Conservation (phyloP, 257 asterid genomes). For the Fraxinus pennsylvanica region DNA sequence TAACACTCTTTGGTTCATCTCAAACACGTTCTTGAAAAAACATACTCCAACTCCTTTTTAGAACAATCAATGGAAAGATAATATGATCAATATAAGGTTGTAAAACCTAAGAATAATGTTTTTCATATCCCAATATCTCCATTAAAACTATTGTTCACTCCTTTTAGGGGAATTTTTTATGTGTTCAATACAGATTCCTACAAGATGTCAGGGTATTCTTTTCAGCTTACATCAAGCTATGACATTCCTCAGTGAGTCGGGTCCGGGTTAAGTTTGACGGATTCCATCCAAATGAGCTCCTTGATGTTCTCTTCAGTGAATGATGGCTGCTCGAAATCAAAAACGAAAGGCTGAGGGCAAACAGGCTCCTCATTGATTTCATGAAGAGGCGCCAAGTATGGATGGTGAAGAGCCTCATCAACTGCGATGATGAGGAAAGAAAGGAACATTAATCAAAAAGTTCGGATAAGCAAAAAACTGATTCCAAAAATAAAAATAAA, state of each 20-base stretch:
- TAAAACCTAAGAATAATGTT: conserved; percentile 26
- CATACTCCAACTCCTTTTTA: conserved; percentile 33
- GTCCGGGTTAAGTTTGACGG: conserved; percentile 81
- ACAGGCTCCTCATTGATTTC: conserved; percentile 92
- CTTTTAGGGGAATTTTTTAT: conserved; percentile 2
- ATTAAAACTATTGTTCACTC: conserved; percentile 29
- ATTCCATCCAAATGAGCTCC: conserved; percentile 94
- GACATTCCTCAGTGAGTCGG: conserved; percentile 60
- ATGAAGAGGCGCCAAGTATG: conserved; percentile 90
- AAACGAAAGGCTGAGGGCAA: conserved; percentile 73
- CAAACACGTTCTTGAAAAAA: not conserved
- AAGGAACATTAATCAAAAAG: not conserved
- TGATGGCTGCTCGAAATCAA: conserved; percentile 93
- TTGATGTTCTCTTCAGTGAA: conserved; percentile 89
- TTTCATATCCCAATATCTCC: conserved; percentile 29
- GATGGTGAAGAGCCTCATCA: conserved; percentile 88
- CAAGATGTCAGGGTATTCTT: conserved; percentile 28
- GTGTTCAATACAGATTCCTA: conserved; percentile 39
- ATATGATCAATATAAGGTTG: conserved; percentile 21
- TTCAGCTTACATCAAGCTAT: conserved; percentile 34
- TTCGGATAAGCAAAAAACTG: too few species aligned
- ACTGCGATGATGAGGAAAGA: conserved; percentile 39
- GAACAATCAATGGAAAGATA: conserved; percentile 35
- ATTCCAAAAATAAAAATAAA: too few species aligned
- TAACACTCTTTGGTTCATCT: not conserved